Conservation (phyloP, 148 eudicot species). For the Vaccinium vitisidaea region DNA sequence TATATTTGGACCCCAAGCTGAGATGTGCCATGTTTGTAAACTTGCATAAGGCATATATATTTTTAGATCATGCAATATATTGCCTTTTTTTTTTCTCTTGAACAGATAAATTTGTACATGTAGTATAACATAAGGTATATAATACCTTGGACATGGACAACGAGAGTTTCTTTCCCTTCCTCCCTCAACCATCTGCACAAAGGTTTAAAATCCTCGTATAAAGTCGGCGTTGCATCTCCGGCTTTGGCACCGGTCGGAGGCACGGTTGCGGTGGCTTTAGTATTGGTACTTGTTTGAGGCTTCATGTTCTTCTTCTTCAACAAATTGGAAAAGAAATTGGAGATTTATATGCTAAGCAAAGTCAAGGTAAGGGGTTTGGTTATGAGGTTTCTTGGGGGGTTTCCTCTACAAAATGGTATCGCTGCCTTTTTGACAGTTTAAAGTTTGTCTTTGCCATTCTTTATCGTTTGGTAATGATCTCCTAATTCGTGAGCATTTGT, state of each 20-base stretch:
- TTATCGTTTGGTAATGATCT: neutral
- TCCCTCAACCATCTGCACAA: constrained; percentile 35
- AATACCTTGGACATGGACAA: constrained; percentile 38
- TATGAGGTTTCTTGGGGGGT: neutral
- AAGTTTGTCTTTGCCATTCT: neutral
- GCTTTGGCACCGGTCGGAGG: neutral
- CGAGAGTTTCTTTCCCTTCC: constrained; percentile 35
- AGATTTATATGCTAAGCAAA: neutral
- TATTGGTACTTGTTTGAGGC: neutral
- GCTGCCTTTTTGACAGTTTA: neutral
- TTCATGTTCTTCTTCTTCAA: neutral
- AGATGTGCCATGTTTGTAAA: no score
- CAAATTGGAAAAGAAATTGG: neutral
- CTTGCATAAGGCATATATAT: no score
- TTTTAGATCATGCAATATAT: no score
- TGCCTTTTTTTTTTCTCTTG: no score
- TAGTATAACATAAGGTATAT: neutral
- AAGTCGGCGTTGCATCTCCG: neutral
- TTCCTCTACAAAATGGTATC: neutral
- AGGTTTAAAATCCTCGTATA: constrained; percentile 44
- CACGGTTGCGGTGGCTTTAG: neutral
- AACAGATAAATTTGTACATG: no score
- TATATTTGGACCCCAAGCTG: no score
- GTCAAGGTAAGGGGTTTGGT: neutral
- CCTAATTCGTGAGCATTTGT: neutral